Conservation (phyloP, 345 rosid species). For the Bruguiera parviflora region DNA sequence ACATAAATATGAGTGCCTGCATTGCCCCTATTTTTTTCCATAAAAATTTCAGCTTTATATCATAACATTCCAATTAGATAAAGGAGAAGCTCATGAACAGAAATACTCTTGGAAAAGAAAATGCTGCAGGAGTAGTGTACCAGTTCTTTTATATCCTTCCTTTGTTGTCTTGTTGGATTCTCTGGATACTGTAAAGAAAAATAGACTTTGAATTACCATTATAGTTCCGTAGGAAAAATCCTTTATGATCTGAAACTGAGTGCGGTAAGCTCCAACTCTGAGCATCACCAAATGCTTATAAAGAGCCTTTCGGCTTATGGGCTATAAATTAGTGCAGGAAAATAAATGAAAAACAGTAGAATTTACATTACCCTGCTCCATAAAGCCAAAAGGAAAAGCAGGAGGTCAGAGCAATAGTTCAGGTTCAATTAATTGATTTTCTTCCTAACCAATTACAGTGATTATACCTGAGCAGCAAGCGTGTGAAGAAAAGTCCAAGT, state of each 20-base stretch:
- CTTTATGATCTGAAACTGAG: too few species aligned
- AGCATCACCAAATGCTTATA: background rate
- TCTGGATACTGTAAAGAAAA: slow-evolving; percentile 76
- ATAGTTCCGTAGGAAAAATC: too few species aligned
- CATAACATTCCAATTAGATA: too few species aligned
- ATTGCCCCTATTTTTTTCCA: too few species aligned
- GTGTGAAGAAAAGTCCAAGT: slow-evolving; percentile 98
- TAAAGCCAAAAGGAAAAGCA: background rate
- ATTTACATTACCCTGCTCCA: background rate
- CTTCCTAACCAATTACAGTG: background rate
- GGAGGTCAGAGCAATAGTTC: background rate
- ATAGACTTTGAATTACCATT: background rate
- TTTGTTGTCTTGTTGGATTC: slow-evolving; percentile 91
- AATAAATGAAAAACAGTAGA: background rate
- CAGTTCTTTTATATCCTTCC: slow-evolving; percentile 86
- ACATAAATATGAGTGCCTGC: too few species aligned
- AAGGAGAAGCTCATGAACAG: background rate
- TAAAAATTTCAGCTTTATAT: too few species aligned
- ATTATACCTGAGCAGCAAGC: slow-evolving; percentile 83
- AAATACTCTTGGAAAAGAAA: background rate
- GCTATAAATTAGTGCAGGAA: background rate
- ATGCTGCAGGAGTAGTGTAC: slow-evolving; percentile 34
- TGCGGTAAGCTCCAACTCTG: background rate
- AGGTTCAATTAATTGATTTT: background rate
- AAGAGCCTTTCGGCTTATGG: background rate